phyloP scores from a whole-genome alignment of 495 filamentous ascomycete species.

The Jackrogersella minutella region DNA sequence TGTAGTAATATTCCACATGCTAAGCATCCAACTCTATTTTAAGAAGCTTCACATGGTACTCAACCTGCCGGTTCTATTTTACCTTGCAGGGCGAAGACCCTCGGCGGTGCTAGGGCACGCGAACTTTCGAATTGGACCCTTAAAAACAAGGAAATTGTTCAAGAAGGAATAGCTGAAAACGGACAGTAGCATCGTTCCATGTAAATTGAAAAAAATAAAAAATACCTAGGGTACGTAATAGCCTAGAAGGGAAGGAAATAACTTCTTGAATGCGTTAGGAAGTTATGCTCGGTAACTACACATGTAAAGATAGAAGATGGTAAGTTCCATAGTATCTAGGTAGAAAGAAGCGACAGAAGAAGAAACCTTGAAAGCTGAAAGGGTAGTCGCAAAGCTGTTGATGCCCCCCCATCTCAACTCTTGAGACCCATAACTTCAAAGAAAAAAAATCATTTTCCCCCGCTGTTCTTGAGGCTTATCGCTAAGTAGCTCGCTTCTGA shows the following conservation, averaged over 20 bases:
- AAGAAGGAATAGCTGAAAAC: constrained; percentile 17
- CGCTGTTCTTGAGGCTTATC: not conserved
- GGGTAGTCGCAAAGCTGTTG: too few relatives aligned
- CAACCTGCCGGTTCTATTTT: constrained; percentile 25
- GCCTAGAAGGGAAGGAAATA: constrained; percentile 32
- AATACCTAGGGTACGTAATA: not conserved
- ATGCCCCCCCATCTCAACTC: too few relatives aligned
- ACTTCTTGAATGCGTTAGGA: not conserved
- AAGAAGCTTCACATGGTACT: constrained; percentile 4
- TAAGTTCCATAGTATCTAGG: too few relatives aligned
- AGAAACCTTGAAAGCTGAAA: too few relatives aligned
- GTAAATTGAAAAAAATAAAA: constrained; percentile 1
- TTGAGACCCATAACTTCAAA: too few relatives aligned
- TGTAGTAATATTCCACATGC: constrained; percentile 19
- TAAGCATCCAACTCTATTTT: not conserved
- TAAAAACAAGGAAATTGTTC: not conserved
- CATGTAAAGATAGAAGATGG: too few relatives aligned
- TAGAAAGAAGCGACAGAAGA: not conserved
- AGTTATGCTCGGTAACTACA: too few relatives aligned
- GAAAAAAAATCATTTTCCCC: too few relatives aligned
- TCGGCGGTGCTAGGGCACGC: constrained; percentile 3
- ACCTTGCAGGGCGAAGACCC: constrained; percentile 25
- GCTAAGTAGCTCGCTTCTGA: not conserved
- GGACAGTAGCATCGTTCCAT: constrained; percentile 18
- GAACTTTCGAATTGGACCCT: not conserved